Evolutionary conservation across 2,329 filamentous ascomycete genomes (phyloP).

Genomic region (Cytospora piceae): DNA sequence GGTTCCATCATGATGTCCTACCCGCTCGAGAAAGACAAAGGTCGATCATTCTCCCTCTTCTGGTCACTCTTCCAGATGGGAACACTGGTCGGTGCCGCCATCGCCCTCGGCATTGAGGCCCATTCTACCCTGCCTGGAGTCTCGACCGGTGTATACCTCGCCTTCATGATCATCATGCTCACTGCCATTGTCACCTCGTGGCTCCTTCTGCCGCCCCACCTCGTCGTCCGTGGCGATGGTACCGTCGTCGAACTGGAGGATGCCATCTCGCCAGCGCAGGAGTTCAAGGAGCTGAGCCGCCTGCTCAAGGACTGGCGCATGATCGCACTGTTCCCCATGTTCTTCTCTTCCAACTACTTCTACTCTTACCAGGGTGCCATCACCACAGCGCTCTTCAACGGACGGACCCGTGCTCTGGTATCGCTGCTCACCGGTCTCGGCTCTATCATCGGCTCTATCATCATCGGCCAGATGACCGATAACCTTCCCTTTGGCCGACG

Average conservation of each 20-base stretch:
- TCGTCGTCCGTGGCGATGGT: slow-evolving; percentile 32
- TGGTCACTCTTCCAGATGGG: slow-evolving; percentile 36
- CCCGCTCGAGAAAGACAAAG: slow-evolving; percentile 32
- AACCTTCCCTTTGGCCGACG: slow-evolving; percentile 57
- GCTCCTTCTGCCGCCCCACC: slow-evolving; percentile 31
- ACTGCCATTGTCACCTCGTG: slow-evolving; percentile 30
- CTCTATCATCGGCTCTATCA: slow-evolving; percentile 70
- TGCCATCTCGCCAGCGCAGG: slow-evolving; percentile 27
- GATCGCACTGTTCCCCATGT: slow-evolving; percentile 77
- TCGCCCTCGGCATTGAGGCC: slow-evolving; percentile 35
- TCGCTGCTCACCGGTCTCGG: slow-evolving; percentile 71
- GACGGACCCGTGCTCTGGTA: slow-evolving; percentile 75
- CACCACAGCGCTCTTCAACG: slow-evolving; percentile 72
- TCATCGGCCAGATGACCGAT: slow-evolving; percentile 69
- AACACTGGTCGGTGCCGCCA: slow-evolving; percentile 34
- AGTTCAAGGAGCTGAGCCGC: slow-evolving; percentile 29
- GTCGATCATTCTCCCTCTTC: slow-evolving; percentile 33
- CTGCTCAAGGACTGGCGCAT: slow-evolving; percentile 46
- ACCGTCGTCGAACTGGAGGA: slow-evolving; percentile 31
- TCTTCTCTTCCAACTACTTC: slow-evolving; percentile 83
- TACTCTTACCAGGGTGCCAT: slow-evolving; percentile 79
- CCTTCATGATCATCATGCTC: slow-evolving; percentile 36
- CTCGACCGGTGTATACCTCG: slow-evolving; percentile 35
- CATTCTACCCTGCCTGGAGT: slow-evolving; percentile 32
- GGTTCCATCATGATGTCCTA: slow-evolving; percentile 32